phyloP scores from a whole-genome alignment of 495 filamentous ascomycete genomes.

The Podospora comata region DNA sequence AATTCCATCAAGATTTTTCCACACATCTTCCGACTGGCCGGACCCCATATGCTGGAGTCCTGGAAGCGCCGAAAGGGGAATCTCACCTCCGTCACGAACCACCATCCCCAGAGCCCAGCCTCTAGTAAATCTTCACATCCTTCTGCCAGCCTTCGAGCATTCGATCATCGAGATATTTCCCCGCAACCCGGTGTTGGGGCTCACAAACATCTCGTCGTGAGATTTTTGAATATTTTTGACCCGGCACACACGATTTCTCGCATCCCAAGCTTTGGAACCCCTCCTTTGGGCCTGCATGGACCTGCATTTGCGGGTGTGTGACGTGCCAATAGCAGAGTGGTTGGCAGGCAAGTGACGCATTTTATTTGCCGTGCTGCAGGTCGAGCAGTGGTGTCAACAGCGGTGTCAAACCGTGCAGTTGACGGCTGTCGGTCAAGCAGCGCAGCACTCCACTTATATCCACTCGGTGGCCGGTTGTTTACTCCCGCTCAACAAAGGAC shows the following conservation, averaged over 20 bases:
- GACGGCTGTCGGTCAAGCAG: background rate
- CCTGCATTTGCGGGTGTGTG: constrained; percentile 15
- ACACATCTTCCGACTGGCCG: background rate
- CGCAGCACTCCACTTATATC: constrained; percentile 12
- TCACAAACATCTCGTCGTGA: background rate
- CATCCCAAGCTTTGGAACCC: constrained; percentile 5
- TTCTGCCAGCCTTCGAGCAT: background rate
- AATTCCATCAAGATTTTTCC: background rate
- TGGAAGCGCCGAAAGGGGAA: background rate
- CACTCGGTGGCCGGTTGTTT: constrained; percentile 20
- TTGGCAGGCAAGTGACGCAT: constrained; percentile 8
- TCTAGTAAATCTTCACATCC: background rate
- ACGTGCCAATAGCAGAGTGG: constrained; percentile 21
- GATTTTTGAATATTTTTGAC: background rate
- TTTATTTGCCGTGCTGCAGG: constrained; percentile 20
- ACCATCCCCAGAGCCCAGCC: background rate
- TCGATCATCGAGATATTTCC: background rate
- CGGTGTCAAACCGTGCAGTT: background rate
- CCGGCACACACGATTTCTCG: background rate
- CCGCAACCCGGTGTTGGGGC: constrained; percentile 2
- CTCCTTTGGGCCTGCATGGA: constrained; percentile 17
- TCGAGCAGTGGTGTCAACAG: background rate
- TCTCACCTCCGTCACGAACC: background rate
- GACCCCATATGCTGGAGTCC: background rate
- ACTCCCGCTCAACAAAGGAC: constrained; percentile 10